These are phyloP conservation scores for Cocos nucifera DNA, from an alignment of 176 grass and related monocot genomes.

Conservation along the genomic window DNA sequence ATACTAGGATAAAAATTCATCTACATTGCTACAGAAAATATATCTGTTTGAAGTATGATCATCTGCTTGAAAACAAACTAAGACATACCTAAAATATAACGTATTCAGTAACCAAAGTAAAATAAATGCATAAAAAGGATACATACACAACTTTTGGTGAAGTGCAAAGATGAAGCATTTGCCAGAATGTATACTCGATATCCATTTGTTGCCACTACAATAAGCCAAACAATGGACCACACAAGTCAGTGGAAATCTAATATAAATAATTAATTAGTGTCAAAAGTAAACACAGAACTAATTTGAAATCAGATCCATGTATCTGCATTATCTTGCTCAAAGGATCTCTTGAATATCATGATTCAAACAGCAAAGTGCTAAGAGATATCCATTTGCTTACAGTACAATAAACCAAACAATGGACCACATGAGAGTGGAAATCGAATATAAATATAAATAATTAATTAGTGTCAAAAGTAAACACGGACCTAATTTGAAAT, in stretches of 20 bases:
- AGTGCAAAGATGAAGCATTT: slow-evolving; percentile 99
- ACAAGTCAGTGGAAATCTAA: slow-evolving; percentile 3
- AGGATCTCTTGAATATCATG: neutral
- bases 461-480: no score
- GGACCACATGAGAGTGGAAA: neutral
- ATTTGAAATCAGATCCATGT: no score
- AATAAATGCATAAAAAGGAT: slow-evolving; percentile 19
- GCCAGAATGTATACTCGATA: slow-evolving; percentile 98
- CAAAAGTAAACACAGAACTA: no score
- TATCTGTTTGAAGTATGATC: neutral
- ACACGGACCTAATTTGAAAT: no score
- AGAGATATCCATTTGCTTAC: slow-evolving; percentile 91
- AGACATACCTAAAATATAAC: neutral
- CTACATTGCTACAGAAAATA: no score
- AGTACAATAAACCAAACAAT: slow-evolving; percentile 35
- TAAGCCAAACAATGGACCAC: neutral
- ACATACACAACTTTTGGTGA: slow-evolving; percentile 98
- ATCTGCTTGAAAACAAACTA: slow-evolving; percentile 3
- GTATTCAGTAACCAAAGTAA: slow-evolving; percentile 12
- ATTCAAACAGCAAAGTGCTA: no score
- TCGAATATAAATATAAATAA: neutral
- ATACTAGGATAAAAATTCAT: no score
- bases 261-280: neutral
- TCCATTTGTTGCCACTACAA: slow-evolving; percentile 99
- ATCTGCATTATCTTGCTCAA: neutral